Evolutionary conservation across 805 yeast species (phyloP).

Genomic region (Grigorovia transvaalensis): DNA sequence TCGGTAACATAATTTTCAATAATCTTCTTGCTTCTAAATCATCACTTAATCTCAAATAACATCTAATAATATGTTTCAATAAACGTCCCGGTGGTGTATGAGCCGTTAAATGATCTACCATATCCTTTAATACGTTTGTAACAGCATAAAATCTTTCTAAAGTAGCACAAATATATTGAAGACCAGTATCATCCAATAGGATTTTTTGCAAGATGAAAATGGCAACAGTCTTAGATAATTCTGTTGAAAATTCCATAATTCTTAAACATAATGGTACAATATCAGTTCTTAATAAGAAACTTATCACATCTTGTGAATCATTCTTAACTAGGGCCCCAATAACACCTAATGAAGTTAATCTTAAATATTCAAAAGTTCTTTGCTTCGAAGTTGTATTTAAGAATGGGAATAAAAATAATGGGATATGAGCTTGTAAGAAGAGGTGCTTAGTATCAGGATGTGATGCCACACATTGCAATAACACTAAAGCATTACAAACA

Average conservation of each 20-base stretch:
- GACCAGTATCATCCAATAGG: slow-evolving; percentile 81
- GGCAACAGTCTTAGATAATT: slow-evolving; percentile 90
- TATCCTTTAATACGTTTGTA: slow-evolving; percentile 69
- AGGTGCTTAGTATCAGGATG: slow-evolving; percentile 82
- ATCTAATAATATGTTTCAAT: slow-evolving; percentile 86
- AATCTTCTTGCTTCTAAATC: slow-evolving; percentile 86
- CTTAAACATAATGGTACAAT: slow-evolving; percentile 89
- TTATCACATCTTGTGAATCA: slow-evolving; percentile 90
- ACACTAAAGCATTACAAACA: slow-evolving; percentile 90
- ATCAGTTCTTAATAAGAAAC: slow-evolving; percentile 86
- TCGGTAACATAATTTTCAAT: slow-evolving; percentile 72
- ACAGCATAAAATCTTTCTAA: slow-evolving; percentile 92
- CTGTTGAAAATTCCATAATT: slow-evolving; percentile 92
- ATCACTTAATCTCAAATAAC: slow-evolving; percentile 83
- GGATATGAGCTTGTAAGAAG: slow-evolving; percentile 83
- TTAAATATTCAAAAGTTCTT: slow-evolving; percentile 84
- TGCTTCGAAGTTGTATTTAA: slow-evolving; percentile 85
- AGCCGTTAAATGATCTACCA: slow-evolving; percentile 77
- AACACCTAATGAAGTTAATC: slow-evolving; percentile 90
- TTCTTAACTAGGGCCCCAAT: slow-evolving; percentile 94
- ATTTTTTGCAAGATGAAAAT: slow-evolving; percentile 92
- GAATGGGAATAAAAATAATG: slow-evolving; percentile 87
- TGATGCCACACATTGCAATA: slow-evolving; percentile 93
- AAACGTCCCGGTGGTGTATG: slow-evolving; percentile 68
- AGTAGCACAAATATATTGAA: slow-evolving; percentile 87